Conservation (phyloP, 805 yeast genomes). For the Ogataea allantospora region DNA sequence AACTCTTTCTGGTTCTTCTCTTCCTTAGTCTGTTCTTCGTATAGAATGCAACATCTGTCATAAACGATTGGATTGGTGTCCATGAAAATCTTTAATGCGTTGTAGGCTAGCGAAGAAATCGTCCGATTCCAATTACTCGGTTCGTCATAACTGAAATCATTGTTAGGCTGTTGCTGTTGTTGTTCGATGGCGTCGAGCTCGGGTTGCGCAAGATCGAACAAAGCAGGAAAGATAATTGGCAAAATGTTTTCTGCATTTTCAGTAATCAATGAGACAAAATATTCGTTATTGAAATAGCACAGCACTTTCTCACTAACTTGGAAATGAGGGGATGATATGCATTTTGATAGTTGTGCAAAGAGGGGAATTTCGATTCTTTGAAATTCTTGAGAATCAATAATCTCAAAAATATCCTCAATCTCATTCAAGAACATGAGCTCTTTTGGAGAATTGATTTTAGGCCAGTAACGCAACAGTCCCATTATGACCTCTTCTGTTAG, state of each 20-base stretch:
- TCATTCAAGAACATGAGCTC: conserved; percentile 96
- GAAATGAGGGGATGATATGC: conserved; percentile 93
- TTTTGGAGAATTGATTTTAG: conserved; percentile 90
- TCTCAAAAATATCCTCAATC: conserved; percentile 94
- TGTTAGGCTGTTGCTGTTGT: conserved; percentile 29
- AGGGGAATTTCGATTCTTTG: conserved; percentile 88
- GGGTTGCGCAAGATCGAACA: conserved; percentile 72
- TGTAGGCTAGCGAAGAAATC: conserved; percentile 85
- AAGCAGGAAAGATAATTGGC: conserved; percentile 87
- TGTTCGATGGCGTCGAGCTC: conserved; percentile 33
- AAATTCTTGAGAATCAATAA: conserved; percentile 91
- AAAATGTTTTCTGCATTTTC: conserved; percentile 90
- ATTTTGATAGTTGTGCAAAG: conserved; percentile 89
- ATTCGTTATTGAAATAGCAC: conserved; percentile 93
- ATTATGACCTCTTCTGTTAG: conserved; percentile 94
- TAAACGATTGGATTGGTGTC: conserved; percentile 88
- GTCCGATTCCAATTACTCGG: conserved; percentile 85
- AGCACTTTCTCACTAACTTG: conserved; percentile 96
- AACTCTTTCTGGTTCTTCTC: conserved; percentile 62
- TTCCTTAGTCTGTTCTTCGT: conserved; percentile 75
- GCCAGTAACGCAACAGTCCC: conserved; percentile 95
- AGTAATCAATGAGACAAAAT: conserved; percentile 82
- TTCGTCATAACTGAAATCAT: conserved; percentile 43
- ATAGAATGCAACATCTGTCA: conserved; percentile 88
- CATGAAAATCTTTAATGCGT: conserved; percentile 87